Base-by-base conservation (phyloP, 2,329 filamentous ascomycete species). In the Venturia nashicola region DNA sequence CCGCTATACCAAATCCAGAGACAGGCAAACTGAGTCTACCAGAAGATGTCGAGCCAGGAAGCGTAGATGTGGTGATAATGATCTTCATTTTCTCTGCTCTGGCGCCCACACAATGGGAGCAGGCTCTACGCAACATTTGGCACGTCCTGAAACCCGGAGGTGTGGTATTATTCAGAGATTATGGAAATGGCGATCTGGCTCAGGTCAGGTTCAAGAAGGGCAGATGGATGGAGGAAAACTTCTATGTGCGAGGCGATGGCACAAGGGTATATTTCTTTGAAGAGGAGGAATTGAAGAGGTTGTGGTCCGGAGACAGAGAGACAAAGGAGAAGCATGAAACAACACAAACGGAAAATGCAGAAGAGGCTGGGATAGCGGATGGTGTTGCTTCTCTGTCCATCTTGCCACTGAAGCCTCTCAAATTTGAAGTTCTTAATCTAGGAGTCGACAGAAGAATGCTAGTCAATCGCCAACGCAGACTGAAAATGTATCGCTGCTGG, bases 401-500 rank as follows among this genome's bases (percentile, higher is more conserved):
- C 18, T 59, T 14, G 11, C 23, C 20, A 44, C 11, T 23, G 8
- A 48, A 63, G 5, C 36, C 68, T 3, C 73, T 74, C 0, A 65
- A 66, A 0, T 79, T 97, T 70, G 84, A 91, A 60, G 78, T 96
- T 59, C 78, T 89, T 64, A 84, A 94, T 59, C 82, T 97, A 43
- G 94, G 88, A 34, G 83, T 93, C 64, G 94, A 99, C 73, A 86
- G 91, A 68, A 86, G 94, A 65, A 82, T 99, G 79, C 82, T 99
- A 64, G 91, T 99, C 64, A 99, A 99, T 74, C 85, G 94, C 68
- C 90, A 92, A 63, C 84, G 87, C 71, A 88, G 91, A 76, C 80
- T 96, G 60, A 99, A 97, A 78, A 99, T 99, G 94, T 97, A 97
- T 76, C 86, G 94, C 66, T 97, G 93, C 79, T 99, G 94, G 91